phyloP scores from a whole-genome alignment of 257 asterid genomes.

The Penstemon davidsonii region DNA sequence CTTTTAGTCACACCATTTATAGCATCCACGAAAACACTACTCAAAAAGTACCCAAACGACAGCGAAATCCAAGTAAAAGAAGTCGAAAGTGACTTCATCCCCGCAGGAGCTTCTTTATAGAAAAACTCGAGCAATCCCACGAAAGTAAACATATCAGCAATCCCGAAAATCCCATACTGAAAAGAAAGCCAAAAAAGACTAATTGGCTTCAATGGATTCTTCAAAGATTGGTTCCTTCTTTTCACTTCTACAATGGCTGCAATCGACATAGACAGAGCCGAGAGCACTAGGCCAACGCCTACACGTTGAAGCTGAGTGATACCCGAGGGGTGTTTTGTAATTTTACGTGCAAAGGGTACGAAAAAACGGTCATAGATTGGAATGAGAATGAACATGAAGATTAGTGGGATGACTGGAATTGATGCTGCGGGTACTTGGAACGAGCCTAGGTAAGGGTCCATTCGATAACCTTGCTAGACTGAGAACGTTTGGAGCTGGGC shows the following conservation, averaged over 20 bases:
- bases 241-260: constrained; percentile 57
- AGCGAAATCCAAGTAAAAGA: constrained; percentile 63
- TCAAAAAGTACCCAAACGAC: constrained; percentile 57
- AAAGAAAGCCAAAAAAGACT: constrained; percentile 65
- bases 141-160: constrained; percentile 69
- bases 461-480: constrained; percentile 55
- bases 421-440: constrained; percentile 64
- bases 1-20: constrained; percentile 46
- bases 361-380: constrained; percentile 59
- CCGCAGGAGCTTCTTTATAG: constrained; percentile 60
- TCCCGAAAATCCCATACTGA: constrained; percentile 67
- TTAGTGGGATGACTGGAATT: constrained; percentile 63
- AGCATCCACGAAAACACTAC: constrained; percentile 51
- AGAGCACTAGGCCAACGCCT: constrained; percentile 71
- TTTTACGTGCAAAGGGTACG: constrained; percentile 53
- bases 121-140: constrained; percentile 69
- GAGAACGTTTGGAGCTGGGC: constrained; percentile 86
- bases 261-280: constrained; percentile 58
- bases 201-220: constrained; percentile 35
- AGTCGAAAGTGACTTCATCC: constrained; percentile 75
- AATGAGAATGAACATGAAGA: constrained; percentile 61
- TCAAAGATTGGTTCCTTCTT: constrained; percentile 32
- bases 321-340: constrained; percentile 64
- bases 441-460: constrained; percentile 54
- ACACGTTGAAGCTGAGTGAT: constrained; percentile 73